Evolutionary conservation across 495 filamentous ascomycete species (phyloP), one percentile per base, ranked within the genome.

Genomic region (Recurvomyces mirabilis): DNA sequence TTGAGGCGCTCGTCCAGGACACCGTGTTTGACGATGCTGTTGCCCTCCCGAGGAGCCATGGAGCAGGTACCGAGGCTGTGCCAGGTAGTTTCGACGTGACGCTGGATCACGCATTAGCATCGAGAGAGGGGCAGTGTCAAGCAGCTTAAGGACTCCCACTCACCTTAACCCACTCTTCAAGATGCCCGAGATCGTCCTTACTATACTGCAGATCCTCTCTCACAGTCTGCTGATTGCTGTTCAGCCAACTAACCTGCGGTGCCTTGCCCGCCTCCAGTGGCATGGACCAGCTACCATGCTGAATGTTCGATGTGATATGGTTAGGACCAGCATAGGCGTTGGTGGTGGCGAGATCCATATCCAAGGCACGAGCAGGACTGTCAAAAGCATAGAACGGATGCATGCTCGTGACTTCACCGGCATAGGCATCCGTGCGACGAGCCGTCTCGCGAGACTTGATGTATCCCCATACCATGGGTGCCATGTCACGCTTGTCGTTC

Each of bases 361-460:
- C 83, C 35, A 71, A 66, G 7, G 82, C 77, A 12, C 77, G 68
- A 4, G 79, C 82, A 0, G 73, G 65, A 18, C 76, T 82, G 60
- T 84, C 73, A 58, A 67, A 83, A 17, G 69, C 67, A 54, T 81
- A 87, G 60, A 74, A 72, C 32, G 69, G 69, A 46, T 73, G 66
- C 73, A 81, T 78, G 33, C 55, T 62, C 28, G 78, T 75, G 20
- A 84, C 82, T 56, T 91, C 84, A 25, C 83, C 84, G 14, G 79
- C 80, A 47, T 86, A 88, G 3, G 79, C 70, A 30, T 77, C 71
- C 84, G 87, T 87, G 26, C 81, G 70, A 1, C 82, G 68, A 5
- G 82, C 81, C 4, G 81, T 87, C 70, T 87, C 84, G 22, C 83
- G 77, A n/a, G 78, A 83, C 60, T 85, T 86, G 61, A 86, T 86